phyloP scores from a whole-genome alignment of 768 basidiomycete genomes.

The Tephrocybe rancida region DNA sequence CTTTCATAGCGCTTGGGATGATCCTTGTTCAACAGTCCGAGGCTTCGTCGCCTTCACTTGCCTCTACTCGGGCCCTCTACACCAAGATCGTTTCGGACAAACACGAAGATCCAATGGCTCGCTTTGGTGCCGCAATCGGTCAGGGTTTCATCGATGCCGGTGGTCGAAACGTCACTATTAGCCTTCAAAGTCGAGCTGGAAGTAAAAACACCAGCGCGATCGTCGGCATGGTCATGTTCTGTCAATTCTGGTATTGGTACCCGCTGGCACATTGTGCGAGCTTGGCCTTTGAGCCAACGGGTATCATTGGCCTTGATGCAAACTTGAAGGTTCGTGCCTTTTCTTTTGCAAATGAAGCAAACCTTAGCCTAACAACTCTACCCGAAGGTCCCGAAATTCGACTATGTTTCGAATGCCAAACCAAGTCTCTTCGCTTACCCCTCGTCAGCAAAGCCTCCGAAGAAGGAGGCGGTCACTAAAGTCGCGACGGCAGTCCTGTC shows the following conservation, averaged over 20 bases:
- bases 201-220: conserved; percentile 92
- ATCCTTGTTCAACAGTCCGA: conserved; percentile 96
- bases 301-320: conserved; percentile 87
- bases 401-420: conserved; percentile 86
- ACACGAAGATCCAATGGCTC: conserved; percentile 98
- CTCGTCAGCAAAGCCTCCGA: conserved; percentile 79
- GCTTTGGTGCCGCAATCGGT: conserved; percentile 94
- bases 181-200: conserved; percentile 89
- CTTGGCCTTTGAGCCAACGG: conserved; percentile 93
- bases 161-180: conserved; percentile 94
- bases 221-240: conserved; percentile 97
- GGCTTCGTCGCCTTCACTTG: conserved; percentile 80
- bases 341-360: not conserved
- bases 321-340: conserved; percentile 67
- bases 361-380: conserved; percentile 10
- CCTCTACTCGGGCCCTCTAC: conserved; percentile 82
- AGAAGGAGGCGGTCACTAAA: conserved; percentile 91
- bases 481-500: conserved; percentile 94
- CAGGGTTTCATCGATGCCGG: conserved; percentile 99
- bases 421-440: conserved; percentile 96
- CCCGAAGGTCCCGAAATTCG: conserved; percentile 87
- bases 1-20: conserved; percentile 95
- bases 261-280: conserved; percentile 93
- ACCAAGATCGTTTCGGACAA: conserved; percentile 91
- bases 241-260: conserved; percentile 99